Conservation (phyloP, 2,329 filamentous ascomycete genomes). For the Venturia nashicola region DNA sequence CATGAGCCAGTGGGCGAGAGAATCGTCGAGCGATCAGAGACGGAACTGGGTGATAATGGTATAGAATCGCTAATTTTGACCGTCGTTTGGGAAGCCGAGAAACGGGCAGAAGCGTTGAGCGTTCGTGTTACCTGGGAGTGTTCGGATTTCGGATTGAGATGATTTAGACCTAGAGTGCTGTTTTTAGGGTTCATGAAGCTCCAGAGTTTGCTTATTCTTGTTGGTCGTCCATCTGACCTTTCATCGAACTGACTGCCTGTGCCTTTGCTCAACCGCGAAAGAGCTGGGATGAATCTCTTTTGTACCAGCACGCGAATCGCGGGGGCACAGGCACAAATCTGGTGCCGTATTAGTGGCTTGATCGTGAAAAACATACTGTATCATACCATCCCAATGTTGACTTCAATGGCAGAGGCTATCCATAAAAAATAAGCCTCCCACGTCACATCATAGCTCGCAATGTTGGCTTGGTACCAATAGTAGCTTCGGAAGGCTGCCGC, state of each 20-base stretch:
- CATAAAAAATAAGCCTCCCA: slow-evolving; percentile 7
- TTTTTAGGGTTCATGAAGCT: too few relatives aligned
- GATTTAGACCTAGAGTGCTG: too few relatives aligned
- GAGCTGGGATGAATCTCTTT: not conserved
- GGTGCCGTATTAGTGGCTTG: not conserved
- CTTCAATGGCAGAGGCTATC: slow-evolving; percentile 1
- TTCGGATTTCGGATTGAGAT: too few relatives aligned
- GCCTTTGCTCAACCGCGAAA: not conserved
- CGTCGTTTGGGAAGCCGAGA: too few relatives aligned
- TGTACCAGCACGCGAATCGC: not conserved
- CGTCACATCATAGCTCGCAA: not conserved
- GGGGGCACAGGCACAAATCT: not conserved
- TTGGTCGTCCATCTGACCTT: not conserved
- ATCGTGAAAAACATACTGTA: not conserved
- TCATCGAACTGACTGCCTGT: not conserved
- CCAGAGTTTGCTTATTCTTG: too few relatives aligned
- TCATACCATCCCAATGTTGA: slow-evolving; percentile 3
- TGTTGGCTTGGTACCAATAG: not conserved
- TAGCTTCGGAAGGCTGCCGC: slow-evolving; percentile 5
- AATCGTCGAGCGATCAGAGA: not conserved
- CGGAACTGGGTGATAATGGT: too few relatives aligned
- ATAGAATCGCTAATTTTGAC: too few relatives aligned
- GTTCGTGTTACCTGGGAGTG: too few relatives aligned
- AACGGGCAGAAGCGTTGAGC: too few relatives aligned
- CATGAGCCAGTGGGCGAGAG: not conserved